A percentile compares a stretch with the other conserved stretches of the same genome.
phyloP scores from a whole-genome alignment of 2,329 filamentous ascomycete genomes.

The Hymenotorrendiella dingleyae region DNA sequence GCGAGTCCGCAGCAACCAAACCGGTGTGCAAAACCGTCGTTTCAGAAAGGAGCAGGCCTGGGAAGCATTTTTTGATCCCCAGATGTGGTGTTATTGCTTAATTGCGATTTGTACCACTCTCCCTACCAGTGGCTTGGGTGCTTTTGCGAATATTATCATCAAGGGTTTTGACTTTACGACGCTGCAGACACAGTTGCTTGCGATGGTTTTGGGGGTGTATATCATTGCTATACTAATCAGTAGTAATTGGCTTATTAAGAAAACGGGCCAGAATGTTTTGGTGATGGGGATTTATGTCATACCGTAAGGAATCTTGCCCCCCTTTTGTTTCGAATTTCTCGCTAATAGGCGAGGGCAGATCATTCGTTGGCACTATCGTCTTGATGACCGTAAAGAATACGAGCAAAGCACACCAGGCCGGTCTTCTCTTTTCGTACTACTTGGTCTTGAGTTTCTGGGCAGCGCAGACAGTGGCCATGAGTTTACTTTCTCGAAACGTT shows the following conservation, averaged over 20 bases:
- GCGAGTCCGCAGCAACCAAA: slow-evolving; percentile 51
- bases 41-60: slow-evolving; percentile 45
- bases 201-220: slow-evolving; percentile 69
- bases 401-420: slow-evolving; percentile 52
- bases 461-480: slow-evolving; percentile 60
- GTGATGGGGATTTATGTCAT: slow-evolving; percentile 61
- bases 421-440: slow-evolving; percentile 69
- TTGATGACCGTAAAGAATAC: slow-evolving; percentile 62
- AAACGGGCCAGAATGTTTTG: slow-evolving; percentile 61
- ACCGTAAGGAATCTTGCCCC: slow-evolving; percentile 42
- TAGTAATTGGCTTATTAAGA: slow-evolving; percentile 63
- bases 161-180: slow-evolving; percentile 58
- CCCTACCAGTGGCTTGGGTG: slow-evolving; percentile 66
- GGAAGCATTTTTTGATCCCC: slow-evolving; percentile 54
- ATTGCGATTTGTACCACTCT: slow-evolving; percentile 59
- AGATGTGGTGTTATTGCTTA: slow-evolving; percentile 41
- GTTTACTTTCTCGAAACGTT: slow-evolving; percentile 50
- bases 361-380: slow-evolving; percentile 65
- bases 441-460: slow-evolving; percentile 75
- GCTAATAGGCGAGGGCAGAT: slow-evolving; percentile 56
- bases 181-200: slow-evolving; percentile 65
- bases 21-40: slow-evolving; percentile 45
- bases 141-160: slow-evolving; percentile 71
- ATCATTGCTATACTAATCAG: slow-evolving; percentile 65
- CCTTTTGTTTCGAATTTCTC: slow-evolving; percentile 24